phyloP scores from a whole-genome alignment of 331 rosid species.

The Stylosanthes scabra region DNA sequence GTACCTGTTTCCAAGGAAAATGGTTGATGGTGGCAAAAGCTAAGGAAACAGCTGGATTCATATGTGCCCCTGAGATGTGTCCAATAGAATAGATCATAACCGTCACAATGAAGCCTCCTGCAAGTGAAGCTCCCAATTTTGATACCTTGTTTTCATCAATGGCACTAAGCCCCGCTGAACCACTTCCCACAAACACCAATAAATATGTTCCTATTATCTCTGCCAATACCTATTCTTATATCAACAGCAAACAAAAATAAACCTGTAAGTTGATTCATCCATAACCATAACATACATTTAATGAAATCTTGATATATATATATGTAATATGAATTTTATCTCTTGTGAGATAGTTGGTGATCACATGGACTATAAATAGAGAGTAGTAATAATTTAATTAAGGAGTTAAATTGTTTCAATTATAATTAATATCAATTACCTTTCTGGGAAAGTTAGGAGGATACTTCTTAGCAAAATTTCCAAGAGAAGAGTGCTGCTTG shows the following conservation, averaged over 20 bases:
- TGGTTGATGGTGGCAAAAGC: constrained; percentile 69
- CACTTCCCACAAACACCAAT: constrained; percentile 82
- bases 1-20: constrained; percentile 92
- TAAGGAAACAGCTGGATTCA: constrained; percentile 89
- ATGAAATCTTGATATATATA: too few relatives aligned
- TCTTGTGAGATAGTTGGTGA: not conserved
- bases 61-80: constrained; percentile 89
- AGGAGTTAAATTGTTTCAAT: not conserved
- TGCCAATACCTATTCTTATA: constrained; percentile 60
- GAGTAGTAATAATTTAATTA: not conserved
- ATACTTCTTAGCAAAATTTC: constrained; percentile 40
- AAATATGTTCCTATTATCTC: constrained; percentile 74
- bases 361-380: not conserved
- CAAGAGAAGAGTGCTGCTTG: constrained; percentile 2
- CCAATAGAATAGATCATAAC: constrained; percentile 88
- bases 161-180: constrained; percentile 59
- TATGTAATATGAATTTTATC: not conserved
- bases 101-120: constrained; percentile 74
- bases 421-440: constrained; percentile 46
- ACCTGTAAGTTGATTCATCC: not conserved
- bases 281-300: not conserved
- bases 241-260: not conserved
- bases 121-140: constrained; percentile 74
- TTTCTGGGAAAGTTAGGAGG: constrained; percentile 62
- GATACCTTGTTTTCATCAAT: constrained; percentile 61